Evolutionary conservation across 495 filamentous ascomycete species (phyloP).

Genomic region (Aspergillus avenaceus): DNA sequence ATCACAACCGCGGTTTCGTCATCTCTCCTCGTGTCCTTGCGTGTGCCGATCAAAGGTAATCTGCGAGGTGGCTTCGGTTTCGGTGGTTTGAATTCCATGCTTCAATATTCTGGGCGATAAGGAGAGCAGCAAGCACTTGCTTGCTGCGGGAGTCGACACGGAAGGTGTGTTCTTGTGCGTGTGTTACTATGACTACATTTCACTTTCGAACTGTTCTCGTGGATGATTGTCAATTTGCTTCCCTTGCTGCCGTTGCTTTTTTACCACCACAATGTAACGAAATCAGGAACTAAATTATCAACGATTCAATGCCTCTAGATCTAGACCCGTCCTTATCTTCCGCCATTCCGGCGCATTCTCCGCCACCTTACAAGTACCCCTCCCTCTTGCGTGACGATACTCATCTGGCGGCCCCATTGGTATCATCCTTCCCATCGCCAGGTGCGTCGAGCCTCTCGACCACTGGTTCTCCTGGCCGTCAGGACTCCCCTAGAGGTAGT

Average conservation of each 20-base stretch:
- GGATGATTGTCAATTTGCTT: conserved; percentile 6
- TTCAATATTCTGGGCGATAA: conserved; percentile 51
- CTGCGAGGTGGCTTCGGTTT: conserved; percentile 26
- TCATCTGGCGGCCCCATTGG: conserved; percentile 26
- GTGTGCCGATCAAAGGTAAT: conserved; percentile 24
- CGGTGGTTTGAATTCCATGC: conserved; percentile 41
- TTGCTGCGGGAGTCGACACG: conserved; percentile 53
- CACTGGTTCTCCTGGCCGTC: conserved; percentile 33
- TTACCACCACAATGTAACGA: not conserved
- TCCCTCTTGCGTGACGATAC: conserved; percentile 29
- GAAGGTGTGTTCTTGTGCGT: conserved; percentile 37
- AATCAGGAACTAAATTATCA: conserved; percentile 13
- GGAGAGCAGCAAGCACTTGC: conserved; percentile 51
- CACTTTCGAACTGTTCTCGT: not conserved
- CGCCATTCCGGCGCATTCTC: conserved; percentile 38
- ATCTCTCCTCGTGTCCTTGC: conserved; percentile 8
- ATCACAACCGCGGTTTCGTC: conserved; percentile 5
- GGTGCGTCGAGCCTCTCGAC: conserved; percentile 36
- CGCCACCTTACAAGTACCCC: conserved; percentile 28
- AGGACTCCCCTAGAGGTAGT: conserved; percentile 20
- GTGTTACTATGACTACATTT: conserved; percentile 10
- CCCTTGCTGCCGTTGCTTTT: conserved; percentile 4
- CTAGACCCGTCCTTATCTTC: conserved; percentile 38
- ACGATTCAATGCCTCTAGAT: conserved; percentile 27
- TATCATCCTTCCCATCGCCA: conserved; percentile 33